These are phyloP conservation scores for Castanea mollissima DNA, from an alignment of 306 rosid species.

Conservation along the genomic window DNA sequence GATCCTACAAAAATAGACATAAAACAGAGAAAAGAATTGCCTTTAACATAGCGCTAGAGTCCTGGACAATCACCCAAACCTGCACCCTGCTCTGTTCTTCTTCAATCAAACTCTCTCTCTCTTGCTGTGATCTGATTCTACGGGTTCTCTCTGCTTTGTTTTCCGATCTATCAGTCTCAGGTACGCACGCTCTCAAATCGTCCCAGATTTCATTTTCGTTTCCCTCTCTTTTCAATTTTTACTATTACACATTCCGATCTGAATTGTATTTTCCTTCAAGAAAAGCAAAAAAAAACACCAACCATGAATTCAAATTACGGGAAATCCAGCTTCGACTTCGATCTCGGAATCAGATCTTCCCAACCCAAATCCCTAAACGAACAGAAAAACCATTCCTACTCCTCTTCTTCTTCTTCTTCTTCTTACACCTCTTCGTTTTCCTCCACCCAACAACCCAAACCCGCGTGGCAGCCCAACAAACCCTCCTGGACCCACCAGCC, in stretches of 20 bases:
- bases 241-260: background rate
- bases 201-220: background rate
- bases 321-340: constrained; percentile 68
- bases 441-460: constrained; percentile 41
- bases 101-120: background rate
- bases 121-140: background rate
- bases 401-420: constrained; percentile 38
- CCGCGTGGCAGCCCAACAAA: constrained; percentile 67
- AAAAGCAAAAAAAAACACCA: constrained; percentile 13
- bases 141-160: background rate
- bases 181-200: background rate
- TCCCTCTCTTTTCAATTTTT: background rate
- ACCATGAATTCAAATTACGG: constrained; percentile 48
- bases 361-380: constrained; percentile 78
- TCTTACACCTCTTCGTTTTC: constrained; percentile 29
- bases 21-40: too few relatives aligned
- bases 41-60: too few relatives aligned
- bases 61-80: too few relatives aligned
- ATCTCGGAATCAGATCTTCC: constrained; percentile 80
- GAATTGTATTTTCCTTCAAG: constrained; percentile 13
- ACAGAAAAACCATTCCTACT: constrained; percentile 58
- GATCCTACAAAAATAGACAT: too few relatives aligned
- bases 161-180: background rate
- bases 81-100: too few relatives aligned
- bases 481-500: constrained; percentile 94